phyloP scores from a whole-genome alignment of 768 basidiomycete genomes.

The Tubosaeta brunneosetosa region DNA sequence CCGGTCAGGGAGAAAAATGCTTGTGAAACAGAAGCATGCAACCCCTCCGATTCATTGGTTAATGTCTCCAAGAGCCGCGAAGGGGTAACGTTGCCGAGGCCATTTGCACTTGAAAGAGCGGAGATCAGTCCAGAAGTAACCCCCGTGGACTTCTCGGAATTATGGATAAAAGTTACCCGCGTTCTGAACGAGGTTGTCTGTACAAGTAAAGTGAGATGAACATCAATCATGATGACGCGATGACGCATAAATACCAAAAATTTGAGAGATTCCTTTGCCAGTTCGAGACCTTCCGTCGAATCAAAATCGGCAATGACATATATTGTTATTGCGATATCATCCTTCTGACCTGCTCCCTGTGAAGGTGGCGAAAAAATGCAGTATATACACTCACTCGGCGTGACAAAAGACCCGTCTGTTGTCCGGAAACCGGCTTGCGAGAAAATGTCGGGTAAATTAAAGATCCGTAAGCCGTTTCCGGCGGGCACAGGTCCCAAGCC shows the following conservation, averaged over 20 bases:
- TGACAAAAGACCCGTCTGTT: slow-evolving; percentile 49
- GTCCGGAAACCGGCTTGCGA: slow-evolving; percentile 36
- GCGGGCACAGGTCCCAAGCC: slow-evolving; percentile 9
- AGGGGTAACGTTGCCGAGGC: slow-evolving; percentile 30
- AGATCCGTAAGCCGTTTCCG: slow-evolving; percentile 15
- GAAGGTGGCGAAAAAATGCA: not conserved
- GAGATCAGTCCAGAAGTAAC: slow-evolving; percentile 44
- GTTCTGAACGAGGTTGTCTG: slow-evolving; percentile 45
- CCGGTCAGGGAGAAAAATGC: slow-evolving; percentile 31
- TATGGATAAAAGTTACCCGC: slow-evolving; percentile 77
- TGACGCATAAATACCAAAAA: slow-evolving; percentile 49
- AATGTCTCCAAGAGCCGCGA: slow-evolving; percentile 15
- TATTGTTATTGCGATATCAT: slow-evolving; percentile 39
- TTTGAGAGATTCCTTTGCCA: slow-evolving; percentile 60
- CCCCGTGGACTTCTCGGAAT: slow-evolving; percentile 37
- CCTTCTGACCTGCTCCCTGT: slow-evolving; percentile 12
- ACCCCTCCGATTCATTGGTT: slow-evolving; percentile 5
- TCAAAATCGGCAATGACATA: slow-evolving; percentile 81
- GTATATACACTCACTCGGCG: slow-evolving; percentile 47
- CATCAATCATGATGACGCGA: not conserved
- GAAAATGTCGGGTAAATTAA: slow-evolving; percentile 29
- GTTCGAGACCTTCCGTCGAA: slow-evolving; percentile 47
- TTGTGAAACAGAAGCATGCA: slow-evolving; percentile 29
- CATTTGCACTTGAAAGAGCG: slow-evolving; percentile 41
- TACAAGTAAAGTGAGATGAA: not conserved